Percentiles rank a stretch among this genome's conserved stretches.
phyloP scores from a whole-genome alignment of 2,329 filamentous ascomycete species.

The Rasamsonia emersonii region DNA sequence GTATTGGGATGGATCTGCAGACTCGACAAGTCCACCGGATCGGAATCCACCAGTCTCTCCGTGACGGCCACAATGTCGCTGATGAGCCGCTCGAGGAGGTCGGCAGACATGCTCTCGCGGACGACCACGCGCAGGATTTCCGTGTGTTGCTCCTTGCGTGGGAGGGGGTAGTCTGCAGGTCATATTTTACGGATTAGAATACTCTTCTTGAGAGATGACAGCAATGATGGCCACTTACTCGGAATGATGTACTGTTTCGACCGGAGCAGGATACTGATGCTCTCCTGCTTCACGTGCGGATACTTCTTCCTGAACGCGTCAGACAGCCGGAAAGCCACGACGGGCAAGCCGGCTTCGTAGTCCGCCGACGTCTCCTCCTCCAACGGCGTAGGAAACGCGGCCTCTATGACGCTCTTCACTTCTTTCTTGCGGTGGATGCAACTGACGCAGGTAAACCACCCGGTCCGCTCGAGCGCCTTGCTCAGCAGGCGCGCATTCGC shows the following conservation, averaged over 20 bases:
- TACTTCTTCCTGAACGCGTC: slow-evolving; percentile 54
- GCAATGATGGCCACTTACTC: slow-evolving; percentile 32
- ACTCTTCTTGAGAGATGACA: neutral
- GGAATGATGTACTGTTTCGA: slow-evolving; percentile 64
- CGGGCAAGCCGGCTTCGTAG: slow-evolving; percentile 58
- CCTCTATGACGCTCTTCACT: slow-evolving; percentile 34
- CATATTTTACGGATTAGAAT: neutral
- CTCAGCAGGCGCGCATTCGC: slow-evolving; percentile 56
- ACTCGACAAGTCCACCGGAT: slow-evolving; percentile 43
- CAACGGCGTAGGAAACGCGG: slow-evolving; percentile 28
- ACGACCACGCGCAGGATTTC: slow-evolving; percentile 62
- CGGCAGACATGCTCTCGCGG: slow-evolving; percentile 59
- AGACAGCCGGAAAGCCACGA: slow-evolving; percentile 58
- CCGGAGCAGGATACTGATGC: slow-evolving; percentile 53
- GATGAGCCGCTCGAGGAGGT: slow-evolving; percentile 56
- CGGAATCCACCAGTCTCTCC: slow-evolving; percentile 50
- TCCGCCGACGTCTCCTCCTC: slow-evolving; percentile 46
- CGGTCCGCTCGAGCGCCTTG: slow-evolving; percentile 55
- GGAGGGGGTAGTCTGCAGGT: slow-evolving; percentile 52
- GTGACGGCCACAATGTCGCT: slow-evolving; percentile 53
- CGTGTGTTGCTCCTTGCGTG: slow-evolving; percentile 51
- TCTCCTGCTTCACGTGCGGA: slow-evolving; percentile 56
- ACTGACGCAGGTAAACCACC: slow-evolving; percentile 57
- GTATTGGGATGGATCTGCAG: slow-evolving; percentile 34
- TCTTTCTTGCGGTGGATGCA: slow-evolving; percentile 56